A percentile compares a stretch with the other conserved stretches of the same genome.
phyloP scores from a whole-genome alignment of 192 early-diverging fungal genomes.

The Coemansia sp. region DNA sequence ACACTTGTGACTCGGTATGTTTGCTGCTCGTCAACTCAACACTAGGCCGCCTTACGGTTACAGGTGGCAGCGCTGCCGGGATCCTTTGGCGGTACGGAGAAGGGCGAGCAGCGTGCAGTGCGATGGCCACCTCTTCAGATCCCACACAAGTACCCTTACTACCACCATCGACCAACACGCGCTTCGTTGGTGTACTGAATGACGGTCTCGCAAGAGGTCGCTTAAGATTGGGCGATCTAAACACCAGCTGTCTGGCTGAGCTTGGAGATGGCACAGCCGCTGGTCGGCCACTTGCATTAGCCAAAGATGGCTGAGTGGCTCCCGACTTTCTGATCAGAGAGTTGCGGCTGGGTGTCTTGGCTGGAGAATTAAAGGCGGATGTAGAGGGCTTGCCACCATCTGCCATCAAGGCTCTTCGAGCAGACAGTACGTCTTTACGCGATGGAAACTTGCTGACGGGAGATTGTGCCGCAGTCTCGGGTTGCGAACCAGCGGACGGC shows the following conservation, averaged over 20 bases:
- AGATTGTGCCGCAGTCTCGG: background rate
- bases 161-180: constrained; percentile 1
- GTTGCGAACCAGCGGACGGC: background rate
- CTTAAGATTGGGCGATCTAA: constrained; percentile 34
- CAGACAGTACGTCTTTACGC: constrained; percentile 38
- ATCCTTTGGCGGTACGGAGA: constrained; percentile 21
- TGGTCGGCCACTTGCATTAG: background rate
- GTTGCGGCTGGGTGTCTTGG: background rate
- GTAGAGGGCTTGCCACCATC: constrained; percentile 9
- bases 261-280: background rate
- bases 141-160: background rate
- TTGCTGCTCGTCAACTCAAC: background rate
- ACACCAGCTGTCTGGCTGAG: constrained; percentile 15
- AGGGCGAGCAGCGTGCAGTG: constrained; percentile 6
- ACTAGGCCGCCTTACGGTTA: background rate
- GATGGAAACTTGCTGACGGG: constrained; percentile 36
- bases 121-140: background rate
- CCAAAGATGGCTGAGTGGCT: background rate
- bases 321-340: background rate
- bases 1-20: background rate
- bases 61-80: constrained; percentile 21
- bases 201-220: constrained; percentile 10
- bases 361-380: constrained; percentile 14
- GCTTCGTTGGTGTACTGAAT: constrained; percentile 48
- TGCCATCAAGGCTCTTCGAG: constrained; percentile 29